phyloP scores from a whole-genome alignment of 495 filamentous ascomycete genomes.

The Staphylotrichum longicolle region DNA sequence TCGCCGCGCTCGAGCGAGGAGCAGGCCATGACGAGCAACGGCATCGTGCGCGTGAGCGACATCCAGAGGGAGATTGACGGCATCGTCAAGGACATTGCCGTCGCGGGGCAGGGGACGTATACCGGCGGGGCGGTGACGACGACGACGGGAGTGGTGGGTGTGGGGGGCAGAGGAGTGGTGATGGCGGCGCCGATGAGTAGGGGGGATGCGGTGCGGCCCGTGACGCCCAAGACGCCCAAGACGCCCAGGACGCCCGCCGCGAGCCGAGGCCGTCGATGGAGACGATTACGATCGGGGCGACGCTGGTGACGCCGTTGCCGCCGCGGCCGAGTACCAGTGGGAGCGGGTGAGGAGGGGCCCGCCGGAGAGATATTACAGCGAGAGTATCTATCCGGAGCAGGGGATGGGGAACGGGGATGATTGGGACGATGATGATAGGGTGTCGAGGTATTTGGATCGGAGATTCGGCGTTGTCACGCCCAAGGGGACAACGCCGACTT shows the following conservation, averaged over 20 bases:
- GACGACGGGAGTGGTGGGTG: background rate
- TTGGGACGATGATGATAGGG: constrained; percentile 12
- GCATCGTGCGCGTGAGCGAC: constrained; percentile 44
- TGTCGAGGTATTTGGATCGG: constrained; percentile 15
- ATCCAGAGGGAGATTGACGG: constrained; percentile 39
- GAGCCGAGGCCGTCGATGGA: constrained; percentile 19
- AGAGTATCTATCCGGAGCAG: constrained; percentile 32
- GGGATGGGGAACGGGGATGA: constrained; percentile 1
- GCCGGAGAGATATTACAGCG: constrained; percentile 32
- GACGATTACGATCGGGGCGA: constrained; percentile 15
- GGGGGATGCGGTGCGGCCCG: background rate
- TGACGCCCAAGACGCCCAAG: background rate
- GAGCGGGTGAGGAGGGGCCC: constrained; percentile 3
- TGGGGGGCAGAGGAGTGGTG: no score
- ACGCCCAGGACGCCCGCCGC: background rate
- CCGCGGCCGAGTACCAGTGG: constrained; percentile 24
- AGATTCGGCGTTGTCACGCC: constrained; percentile 23
- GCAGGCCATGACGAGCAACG: constrained; percentile 45
- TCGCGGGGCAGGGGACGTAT: constrained; percentile 27
- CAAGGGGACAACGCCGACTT: constrained; percentile 19
- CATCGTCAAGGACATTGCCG: constrained; percentile 33
- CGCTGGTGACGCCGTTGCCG: constrained; percentile 3
- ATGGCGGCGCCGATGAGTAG: no score
- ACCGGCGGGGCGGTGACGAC: constrained; percentile 1
- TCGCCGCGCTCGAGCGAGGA: constrained; percentile 43